Base-by-base conservation (phyloP, 805 yeast species). In the Yarrowia keelungensis region DNA sequence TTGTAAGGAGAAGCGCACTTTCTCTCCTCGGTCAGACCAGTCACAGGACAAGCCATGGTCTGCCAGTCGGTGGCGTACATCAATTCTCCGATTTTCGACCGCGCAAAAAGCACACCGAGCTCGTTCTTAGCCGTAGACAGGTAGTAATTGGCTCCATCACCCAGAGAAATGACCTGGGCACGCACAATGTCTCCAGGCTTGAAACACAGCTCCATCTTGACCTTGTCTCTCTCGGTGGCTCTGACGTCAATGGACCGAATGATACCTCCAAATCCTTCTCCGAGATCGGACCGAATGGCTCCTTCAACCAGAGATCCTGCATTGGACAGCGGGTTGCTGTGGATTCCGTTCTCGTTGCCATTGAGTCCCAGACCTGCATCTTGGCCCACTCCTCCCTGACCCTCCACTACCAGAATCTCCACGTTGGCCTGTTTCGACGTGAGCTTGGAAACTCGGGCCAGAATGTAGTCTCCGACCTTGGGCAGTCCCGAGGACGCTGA, bases 61-160 rank as follows among this genome's bases (percentile, higher is more conserved):
- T 92, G 93, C 98, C 98, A 95, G 78, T 95, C 98, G 51, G 92
- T 79, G 1, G 99, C 96, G 73, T 88, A 89, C 91, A 95, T 86
- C 68, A 87, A 79, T 45, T 86, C 87, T 1, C 97, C 97, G 11
- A 84, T 81, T 3, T 87, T 87, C 16, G 88, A 89, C 22, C 78
- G 84, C 5, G 98, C 98, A 77, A 93, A 90, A 1, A 95, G 88
- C 4, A 95, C 99, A 2, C 99, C 99, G 47, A 94, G 80, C 74
- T 94, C 97, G 77, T 94, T 92, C 71, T 89, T 82, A 2, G 97
- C 96, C 0, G 99, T 95, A 8, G 92, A 85, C 71, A 95, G 81
- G 77, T 93, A 95, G 76, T 93, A 95, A 76, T 91, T 91, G 19
- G 89, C 83, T 9, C 98, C 98, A 78, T 95, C 99, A 68, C 99